Base-by-base conservation (phyloP, 2,329 filamentous ascomycete species). In the Penicillium sp. region DNA sequence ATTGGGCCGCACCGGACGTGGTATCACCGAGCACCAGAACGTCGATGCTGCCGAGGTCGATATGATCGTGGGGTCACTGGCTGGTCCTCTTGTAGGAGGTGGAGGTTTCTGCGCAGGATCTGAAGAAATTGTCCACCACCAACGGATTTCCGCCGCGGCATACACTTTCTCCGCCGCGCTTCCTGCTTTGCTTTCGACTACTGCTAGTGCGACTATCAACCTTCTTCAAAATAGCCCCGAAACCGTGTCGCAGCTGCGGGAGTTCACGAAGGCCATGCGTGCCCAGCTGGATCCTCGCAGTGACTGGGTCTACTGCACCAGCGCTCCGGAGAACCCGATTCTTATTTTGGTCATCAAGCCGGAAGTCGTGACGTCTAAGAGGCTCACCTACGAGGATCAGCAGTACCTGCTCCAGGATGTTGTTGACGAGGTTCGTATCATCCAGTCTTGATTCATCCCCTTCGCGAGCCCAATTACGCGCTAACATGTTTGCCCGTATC, bases 151-250 rank as follows among this genome's bases (percentile, higher is more conserved):
- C 9, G 92, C 94, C 4, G 88, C 91, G 1, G 90, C 94, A 0
- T 99, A 98, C 78, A 98, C 95, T 3, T 99, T 92, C 81, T 98
- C 94, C 30, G 95, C 95, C 2, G 95, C 95, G 7, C 84, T 99
- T 37, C 95, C 95, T 4, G 95, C 95, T 22, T 90, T 99, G 82
- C 83, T 97, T 57, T 93, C 95, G 19, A 96, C 96, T n/a, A 97
- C 93, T 0, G 93, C 94, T 1, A 96, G 92, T 74, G 95, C 97
- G 80, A 94, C 93, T 1, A 85, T 98, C 60, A 88, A 89, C 59
- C 82, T 98, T 68, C 83, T 99, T 55, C 93, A 97, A 78, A 90
- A 90, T 45, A 93, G 90, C 73, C 93, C 94, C 0, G 92, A 96
- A 60, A 88, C 96, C 40, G 81, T 98, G 56, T 81, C 83, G 1